Conservation (phyloP, 2,329 filamentous ascomycete genomes). For the Colletotrichum sp. region DNA sequence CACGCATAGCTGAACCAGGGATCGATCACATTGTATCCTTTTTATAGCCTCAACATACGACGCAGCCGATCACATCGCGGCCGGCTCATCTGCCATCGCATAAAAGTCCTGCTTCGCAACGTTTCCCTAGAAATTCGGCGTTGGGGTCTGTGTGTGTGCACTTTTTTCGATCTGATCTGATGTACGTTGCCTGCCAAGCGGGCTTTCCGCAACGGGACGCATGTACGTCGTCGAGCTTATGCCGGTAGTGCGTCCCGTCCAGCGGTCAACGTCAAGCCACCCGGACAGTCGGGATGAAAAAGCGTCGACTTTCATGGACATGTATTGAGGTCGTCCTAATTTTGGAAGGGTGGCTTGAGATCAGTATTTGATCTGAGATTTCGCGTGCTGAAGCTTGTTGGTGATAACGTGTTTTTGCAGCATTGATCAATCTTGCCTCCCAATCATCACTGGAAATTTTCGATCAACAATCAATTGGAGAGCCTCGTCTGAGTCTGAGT, state of each 20-base stretch:
- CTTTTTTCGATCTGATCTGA: not conserved
- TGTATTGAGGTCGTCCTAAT: not conserved
- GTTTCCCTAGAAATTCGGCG: not conserved
- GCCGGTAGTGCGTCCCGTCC: not conserved
- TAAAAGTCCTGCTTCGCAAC: not conserved
- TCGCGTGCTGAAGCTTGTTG: not conserved
- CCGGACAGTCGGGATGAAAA: not conserved
- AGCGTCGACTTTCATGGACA: not conserved
- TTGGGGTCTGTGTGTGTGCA: not conserved
- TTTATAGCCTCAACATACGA: not conserved
- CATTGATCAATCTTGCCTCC: not conserved
- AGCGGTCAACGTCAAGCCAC: not conserved
- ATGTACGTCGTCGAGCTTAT: not conserved
- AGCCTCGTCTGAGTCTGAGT: not conserved
- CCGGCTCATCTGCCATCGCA: not conserved
- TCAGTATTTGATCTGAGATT: not conserved
- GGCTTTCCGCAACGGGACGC: not conserved
- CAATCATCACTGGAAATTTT: not conserved
- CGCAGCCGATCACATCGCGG: not conserved
- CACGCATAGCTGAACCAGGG: not conserved
- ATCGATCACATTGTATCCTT: not conserved
- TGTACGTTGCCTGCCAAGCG: not conserved
- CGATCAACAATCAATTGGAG: not conserved
- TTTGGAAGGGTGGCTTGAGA: not conserved
- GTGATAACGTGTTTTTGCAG: not conserved